Conservation (phyloP, 306 rosid species). For the Cicer chorassanicum region DNA sequence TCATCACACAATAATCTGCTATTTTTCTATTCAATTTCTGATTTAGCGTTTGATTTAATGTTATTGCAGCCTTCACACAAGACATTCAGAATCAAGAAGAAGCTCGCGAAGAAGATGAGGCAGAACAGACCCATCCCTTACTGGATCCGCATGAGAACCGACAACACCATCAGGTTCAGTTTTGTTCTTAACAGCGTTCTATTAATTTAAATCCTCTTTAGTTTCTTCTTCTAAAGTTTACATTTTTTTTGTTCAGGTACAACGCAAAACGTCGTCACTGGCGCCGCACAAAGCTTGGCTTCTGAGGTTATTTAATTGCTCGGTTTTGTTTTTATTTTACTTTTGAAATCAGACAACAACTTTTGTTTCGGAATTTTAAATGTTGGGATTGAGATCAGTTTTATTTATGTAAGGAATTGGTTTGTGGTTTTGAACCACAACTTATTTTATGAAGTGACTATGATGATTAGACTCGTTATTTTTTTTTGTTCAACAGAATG, state of each 20-base stretch:
- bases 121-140: constrained; percentile 94
- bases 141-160: constrained; percentile 93
- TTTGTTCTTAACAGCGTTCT: background rate
- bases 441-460: background rate
- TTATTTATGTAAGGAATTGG: background rate
- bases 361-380: background rate
- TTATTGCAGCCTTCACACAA: constrained; percentile 83
- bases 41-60: background rate
- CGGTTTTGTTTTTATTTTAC: background rate
- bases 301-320: constrained; percentile 45
- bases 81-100: constrained; percentile 88
- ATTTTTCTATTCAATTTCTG: constrained; percentile 4
- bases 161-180: constrained; percentile 74
- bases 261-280: constrained; percentile 92
- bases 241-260: constrained; percentile 49
- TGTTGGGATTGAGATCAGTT: background rate
- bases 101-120: constrained; percentile 92
- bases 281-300: constrained; percentile 92
- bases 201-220: background rate
- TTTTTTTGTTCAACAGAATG: background rate
- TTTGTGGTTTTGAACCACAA: background rate
- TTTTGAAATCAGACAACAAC: background rate
- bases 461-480: background rate
- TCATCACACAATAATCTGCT: background rate
- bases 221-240: background rate